Conservation (phyloP, 2,329 filamentous ascomycete genomes). For the Monilinia fructigena region DNA sequence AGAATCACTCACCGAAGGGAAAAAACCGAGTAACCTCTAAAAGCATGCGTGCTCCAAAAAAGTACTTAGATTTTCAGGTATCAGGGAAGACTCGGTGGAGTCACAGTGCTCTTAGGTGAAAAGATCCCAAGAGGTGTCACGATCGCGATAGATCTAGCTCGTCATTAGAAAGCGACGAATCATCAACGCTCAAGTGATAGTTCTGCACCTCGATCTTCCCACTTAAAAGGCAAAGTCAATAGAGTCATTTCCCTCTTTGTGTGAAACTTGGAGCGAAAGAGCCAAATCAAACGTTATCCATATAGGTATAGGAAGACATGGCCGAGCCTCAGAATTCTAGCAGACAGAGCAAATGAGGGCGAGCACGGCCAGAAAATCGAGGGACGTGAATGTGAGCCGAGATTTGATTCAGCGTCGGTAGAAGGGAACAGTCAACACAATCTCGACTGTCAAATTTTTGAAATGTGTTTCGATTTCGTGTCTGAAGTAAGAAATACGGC, state of each 20-base stretch:
- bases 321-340: background rate
- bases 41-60: background rate
- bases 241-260: background rate
- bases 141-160: background rate
- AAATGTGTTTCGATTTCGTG: background rate
- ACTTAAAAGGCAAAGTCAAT: background rate
- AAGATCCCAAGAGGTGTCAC: background rate
- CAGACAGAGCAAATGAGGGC: background rate
- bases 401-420: background rate
- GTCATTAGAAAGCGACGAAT: background rate
- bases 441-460: background rate
- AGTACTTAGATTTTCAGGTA: background rate
- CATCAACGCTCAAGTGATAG: background rate
- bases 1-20: too few relatives aligned
- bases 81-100: background rate
- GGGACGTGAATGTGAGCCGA: background rate
- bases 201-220: background rate
- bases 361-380: background rate
- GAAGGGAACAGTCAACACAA: background rate
- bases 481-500: background rate
- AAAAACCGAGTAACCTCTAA: background rate
- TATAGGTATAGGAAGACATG: background rate
- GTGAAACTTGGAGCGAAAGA: background rate
- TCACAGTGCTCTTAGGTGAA: background rate
- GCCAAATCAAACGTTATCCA: background rate